Base-by-base conservation (phyloP, 768 basidiomycete species). In the Auriscalpium vulgare region DNA sequence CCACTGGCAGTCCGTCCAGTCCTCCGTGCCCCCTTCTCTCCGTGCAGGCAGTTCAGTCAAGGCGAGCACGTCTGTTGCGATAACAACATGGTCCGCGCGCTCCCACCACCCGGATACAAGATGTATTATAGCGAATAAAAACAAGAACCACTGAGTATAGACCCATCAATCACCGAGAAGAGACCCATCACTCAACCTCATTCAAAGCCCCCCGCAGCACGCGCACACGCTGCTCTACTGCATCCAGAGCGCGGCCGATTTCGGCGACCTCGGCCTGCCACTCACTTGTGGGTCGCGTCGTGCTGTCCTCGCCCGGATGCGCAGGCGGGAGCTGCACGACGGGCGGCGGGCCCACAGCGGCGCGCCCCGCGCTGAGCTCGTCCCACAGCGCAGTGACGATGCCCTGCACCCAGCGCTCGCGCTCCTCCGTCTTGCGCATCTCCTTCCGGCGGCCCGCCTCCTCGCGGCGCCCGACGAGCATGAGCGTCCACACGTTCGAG, bases 401-500 rank as follows among this genome's bases (percentile, higher is more conserved):
- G 4, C 81, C 81, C 65, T 87, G 83, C 56, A 88, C 80, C 83
- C 82, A 86, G 73, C 78, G 78, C 69, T 88, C 87, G 71, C 81
- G 76, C 66, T 88, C 88, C 67, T 81, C 85, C 62, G 69, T 74
- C 68, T 74, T 78, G 66, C 68, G 74, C 67, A 77, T 53, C 68
- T 77, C 75, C 69, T 77, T 83, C 37, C 72, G 65, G 40, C 73
- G 63, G 21, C 72, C 73, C 8, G 65, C 68, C 57, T 80, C 77
- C 64, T 76, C 75, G 71, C 71, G 76, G 68, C 70, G 69, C 62
- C 72, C 79, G 58, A 74, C 74, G 71, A 67, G 71, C 71, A 61
- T 69, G 70, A 76, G 59, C 61, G 84, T 87, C 90, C 73, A 84
- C n/a, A 91, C 45, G 64, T 95, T 95, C 62, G 84, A 88, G 44